Evolutionary conservation across 768 basidiomycete species (phyloP).

Genomic region (Fibroporia radiculosa): DNA sequence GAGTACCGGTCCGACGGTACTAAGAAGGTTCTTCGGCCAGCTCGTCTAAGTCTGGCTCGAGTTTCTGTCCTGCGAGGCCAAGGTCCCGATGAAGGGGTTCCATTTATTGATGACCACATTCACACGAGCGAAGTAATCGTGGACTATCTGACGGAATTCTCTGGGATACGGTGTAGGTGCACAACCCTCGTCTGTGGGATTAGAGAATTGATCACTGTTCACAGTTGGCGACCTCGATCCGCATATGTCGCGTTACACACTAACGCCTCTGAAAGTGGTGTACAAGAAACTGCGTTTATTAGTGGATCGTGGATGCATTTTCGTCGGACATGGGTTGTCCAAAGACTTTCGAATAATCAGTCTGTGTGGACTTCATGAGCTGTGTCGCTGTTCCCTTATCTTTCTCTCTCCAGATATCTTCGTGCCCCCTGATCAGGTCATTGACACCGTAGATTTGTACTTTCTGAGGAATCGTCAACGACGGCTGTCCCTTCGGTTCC

Average conservation of each 20-base stretch:
- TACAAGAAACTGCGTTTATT: conserved; percentile 94
- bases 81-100: conserved; percentile 70
- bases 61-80: conserved; percentile 91
- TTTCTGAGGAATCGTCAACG: conserved; percentile 76
- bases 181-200: neutral
- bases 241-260: conserved; percentile 69
- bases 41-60: conserved; percentile 85
- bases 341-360: conserved; percentile 99
- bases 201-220: neutral
- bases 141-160: conserved; percentile 95
- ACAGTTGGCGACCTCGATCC: conserved; percentile 96
- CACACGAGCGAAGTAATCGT: conserved; percentile 94
- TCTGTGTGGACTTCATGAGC: conserved; percentile 33
- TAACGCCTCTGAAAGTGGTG: conserved; percentile 94
- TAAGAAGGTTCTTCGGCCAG: conserved; percentile 86
- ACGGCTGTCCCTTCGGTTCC: conserved; percentile 84
- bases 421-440: conserved; percentile 91
- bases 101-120: conserved; percentile 98
- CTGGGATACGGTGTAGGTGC: conserved; percentile 83
- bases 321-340: conserved; percentile 93
- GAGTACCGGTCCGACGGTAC: conserved; percentile 94
- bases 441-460: conserved; percentile 97
- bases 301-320: conserved; percentile 92
- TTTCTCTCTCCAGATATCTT: conserved; percentile 63
- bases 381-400: neutral